Percentiles rank a stretch among this genome's conserved stretches.
Conservation (phyloP, 257 asterid species). For the Jaltomata sinuosa region DNA sequence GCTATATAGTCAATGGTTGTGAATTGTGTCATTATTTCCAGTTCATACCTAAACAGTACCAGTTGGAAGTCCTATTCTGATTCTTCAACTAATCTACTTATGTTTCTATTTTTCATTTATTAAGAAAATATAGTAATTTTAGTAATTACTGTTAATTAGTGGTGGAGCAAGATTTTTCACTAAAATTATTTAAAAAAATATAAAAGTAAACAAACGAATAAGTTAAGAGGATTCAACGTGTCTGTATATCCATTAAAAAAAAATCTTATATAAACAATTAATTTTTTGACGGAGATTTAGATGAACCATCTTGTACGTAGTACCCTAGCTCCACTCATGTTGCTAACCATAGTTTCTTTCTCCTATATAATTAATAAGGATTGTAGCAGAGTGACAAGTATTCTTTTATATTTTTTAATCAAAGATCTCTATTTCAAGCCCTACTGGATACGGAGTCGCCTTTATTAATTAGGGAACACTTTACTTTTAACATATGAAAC, state of each 20-base stretch:
- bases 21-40: neutral
- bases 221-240: too few species aligned
- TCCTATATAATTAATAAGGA: neutral
- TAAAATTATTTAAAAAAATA: neutral
- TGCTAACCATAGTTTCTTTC: neutral
- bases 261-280: too few species aligned
- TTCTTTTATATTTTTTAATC: accelerated
- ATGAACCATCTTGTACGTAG: neutral
- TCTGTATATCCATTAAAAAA: too few species aligned
- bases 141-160: neutral
- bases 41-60: neutral
- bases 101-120: neutral
- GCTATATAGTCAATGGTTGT: neutral
- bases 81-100: neutral
- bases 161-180: neutral
- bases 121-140: neutral
- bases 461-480: too few species aligned
- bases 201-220: neutral
- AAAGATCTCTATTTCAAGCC: too few species aligned
- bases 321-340: neutral
- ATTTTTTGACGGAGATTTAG: too few species aligned
- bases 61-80: neutral
- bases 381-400: neutral
- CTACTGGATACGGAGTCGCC: too few species aligned
- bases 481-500: too few species aligned